Evolutionary conservation across 345 rosid species (phyloP).

Genomic region (Pistacia atlantica): DNA sequence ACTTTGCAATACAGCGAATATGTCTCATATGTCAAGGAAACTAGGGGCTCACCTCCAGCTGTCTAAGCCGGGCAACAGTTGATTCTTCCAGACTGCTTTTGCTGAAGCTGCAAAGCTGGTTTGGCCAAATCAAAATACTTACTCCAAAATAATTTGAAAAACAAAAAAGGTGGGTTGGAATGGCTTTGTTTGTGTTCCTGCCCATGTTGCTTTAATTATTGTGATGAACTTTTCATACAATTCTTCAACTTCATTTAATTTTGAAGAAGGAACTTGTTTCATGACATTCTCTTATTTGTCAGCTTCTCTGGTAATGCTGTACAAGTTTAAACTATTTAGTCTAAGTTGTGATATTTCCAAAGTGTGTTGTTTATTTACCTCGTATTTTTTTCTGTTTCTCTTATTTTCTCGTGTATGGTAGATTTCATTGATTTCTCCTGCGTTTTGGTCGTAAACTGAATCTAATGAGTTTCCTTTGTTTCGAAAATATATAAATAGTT

Average conservation of each 20-base stretch:
- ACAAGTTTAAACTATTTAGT: slow-evolving; percentile 16
- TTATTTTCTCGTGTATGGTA: not conserved
- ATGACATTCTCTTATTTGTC: not conserved
- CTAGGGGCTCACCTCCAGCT: slow-evolving; percentile 61
- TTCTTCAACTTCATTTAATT: slow-evolving; percentile 60
- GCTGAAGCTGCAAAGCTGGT: slow-evolving; percentile 29
- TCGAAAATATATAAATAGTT: no score
- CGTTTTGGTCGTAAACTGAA: no score
- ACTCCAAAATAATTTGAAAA: not conserved
- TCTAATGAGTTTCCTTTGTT: no score
- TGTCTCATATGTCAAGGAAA: slow-evolving; percentile 61
- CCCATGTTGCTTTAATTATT: slow-evolving; percentile 23
- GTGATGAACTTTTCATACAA: slow-evolving; percentile 24
- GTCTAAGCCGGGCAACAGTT: slow-evolving; percentile 38
- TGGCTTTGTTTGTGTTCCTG: slow-evolving; percentile 26
- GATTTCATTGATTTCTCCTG: not conserved
- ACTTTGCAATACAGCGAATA: slow-evolving; percentile 83
- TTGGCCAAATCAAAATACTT: slow-evolving; percentile 17
- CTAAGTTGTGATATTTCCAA: not conserved
- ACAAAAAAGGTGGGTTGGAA: slow-evolving; percentile 25
- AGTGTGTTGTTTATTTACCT: slow-evolving; percentile 3
- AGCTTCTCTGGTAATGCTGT: slow-evolving; percentile 18
- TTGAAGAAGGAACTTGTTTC: slow-evolving; percentile 31
- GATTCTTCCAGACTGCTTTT: slow-evolving; percentile 38
- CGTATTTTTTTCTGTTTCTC: not conserved